These are phyloP conservation scores for Prosopis cineraria DNA, from an alignment of 306 rosid genomes.

Conservation along the genomic window DNA sequence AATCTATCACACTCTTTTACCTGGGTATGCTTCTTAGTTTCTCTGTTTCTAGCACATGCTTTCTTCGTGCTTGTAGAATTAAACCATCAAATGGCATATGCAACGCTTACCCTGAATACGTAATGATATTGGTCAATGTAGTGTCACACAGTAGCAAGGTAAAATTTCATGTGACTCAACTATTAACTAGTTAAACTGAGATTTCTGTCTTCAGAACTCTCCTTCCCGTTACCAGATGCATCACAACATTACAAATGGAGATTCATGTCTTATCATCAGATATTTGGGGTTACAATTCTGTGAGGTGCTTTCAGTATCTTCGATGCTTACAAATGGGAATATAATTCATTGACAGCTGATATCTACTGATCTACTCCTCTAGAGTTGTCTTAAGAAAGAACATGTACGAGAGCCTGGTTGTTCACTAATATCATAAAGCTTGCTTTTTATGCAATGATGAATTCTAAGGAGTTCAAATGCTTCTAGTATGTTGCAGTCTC, in stretches of 20 bases:
- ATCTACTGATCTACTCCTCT: not conserved
- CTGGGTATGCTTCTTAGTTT: conserved; percentile 21
- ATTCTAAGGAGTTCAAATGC: conserved; percentile 23
- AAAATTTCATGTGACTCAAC: conserved; percentile 39
- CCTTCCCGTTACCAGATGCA: conserved; percentile 51
- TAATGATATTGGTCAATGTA: conserved; percentile 34
- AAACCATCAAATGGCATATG: conserved; percentile 29
- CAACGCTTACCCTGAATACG: conserved; percentile 17
- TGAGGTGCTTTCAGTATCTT: conserved; percentile 59
- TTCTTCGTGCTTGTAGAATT: conserved; percentile 36
- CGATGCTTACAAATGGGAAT: conserved; percentile 21
- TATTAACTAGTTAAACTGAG: conserved; percentile 48
- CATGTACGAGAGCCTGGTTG: not conserved
- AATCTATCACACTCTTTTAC: not conserved
- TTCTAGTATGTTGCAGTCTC: conserved; percentile 9
- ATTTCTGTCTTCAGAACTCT: conserved; percentile 46
- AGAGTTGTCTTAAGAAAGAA: conserved; percentile 3
- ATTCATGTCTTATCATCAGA: conserved; percentile 40
- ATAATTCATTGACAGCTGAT: not conserved
- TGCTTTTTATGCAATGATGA: conserved; percentile 13
- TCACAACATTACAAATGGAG: conserved; percentile 46
- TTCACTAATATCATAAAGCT: not conserved
- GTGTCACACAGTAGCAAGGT: conserved; percentile 25
- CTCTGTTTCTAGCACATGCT: not conserved
- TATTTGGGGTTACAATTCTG: conserved; percentile 47